phyloP scores from a whole-genome alignment of 805 yeast genomes.

The Candida endomychidarum region DNA sequence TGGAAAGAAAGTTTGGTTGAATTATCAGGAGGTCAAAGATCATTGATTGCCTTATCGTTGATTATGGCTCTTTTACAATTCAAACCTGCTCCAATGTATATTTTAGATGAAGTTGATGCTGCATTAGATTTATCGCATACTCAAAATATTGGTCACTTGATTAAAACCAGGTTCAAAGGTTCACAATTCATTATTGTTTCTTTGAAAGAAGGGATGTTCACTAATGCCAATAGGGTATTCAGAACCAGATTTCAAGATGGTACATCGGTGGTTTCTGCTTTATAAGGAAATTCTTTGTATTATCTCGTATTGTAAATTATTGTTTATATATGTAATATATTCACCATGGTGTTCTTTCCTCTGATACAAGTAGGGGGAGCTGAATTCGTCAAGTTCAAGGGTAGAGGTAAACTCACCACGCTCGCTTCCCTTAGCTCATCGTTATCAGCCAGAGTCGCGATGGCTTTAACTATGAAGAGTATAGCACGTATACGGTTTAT shows the following conservation, averaged over 20 bases:
- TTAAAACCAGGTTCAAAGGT: constrained; percentile 91
- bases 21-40: constrained; percentile 95
- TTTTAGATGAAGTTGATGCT: constrained; percentile 97
- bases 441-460: no score
- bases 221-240: constrained; percentile 93
- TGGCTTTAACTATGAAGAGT: no score
- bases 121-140: constrained; percentile 97
- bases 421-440: not conserved
- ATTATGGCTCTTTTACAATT: constrained; percentile 90
- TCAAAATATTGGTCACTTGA: constrained; percentile 94
- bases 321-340: not conserved
- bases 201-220: constrained; percentile 96
- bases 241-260: constrained; percentile 96
- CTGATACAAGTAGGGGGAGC: no score
- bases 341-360: no score
- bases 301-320: not conserved
- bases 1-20: constrained; percentile 97
- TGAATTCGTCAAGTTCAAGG: no score
- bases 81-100: constrained; percentile 98
- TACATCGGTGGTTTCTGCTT: constrained; percentile 82
- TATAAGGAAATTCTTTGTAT: constrained; percentile 26
- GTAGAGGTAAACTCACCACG: not conserved
- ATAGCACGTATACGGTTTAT: no score
- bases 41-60: constrained; percentile 86
- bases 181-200: constrained; percentile 97